Percentiles rank a stretch among this genome's conserved stretches.
Evolutionary conservation across 2,329 filamentous ascomycete genomes (phyloP).

Genomic region (Ceratocystiopsis minuta): DNA sequence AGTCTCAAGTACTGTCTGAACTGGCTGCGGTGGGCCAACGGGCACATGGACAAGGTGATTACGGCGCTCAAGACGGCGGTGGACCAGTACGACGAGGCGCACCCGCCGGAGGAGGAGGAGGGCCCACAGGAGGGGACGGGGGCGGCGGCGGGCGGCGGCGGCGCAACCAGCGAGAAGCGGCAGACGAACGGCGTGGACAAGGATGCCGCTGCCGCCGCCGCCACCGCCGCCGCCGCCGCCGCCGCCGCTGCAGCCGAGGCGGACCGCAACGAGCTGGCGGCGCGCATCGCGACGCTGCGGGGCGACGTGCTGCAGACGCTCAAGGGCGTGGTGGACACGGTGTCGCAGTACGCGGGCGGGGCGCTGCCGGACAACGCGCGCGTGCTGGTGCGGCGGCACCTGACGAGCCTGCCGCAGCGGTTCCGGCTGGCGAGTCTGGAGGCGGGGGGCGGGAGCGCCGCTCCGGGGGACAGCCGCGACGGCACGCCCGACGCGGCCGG

Average conservation of each 20-base stretch:
- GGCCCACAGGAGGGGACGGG: too few species aligned
- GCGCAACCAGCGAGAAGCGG: slow-evolving; percentile 3
- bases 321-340: slow-evolving; percentile 63
- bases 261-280: slow-evolving; percentile 31
- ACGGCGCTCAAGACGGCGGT: slow-evolving; percentile 55
- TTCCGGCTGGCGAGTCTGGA: slow-evolving; percentile 47
- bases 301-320: slow-evolving; percentile 60
- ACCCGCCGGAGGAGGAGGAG: slow-evolving; percentile 1
- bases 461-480: background rate
- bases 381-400: slow-evolving; percentile 62
- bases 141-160: slow-evolving; percentile 1
- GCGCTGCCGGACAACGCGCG: slow-evolving; percentile 79
- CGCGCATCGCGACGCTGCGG: slow-evolving; percentile 49
- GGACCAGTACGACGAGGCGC: slow-evolving; percentile 57
- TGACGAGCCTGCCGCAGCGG: slow-evolving; percentile 68
- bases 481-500: too few species aligned
- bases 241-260: slow-evolving; percentile 4
- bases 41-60: slow-evolving; percentile 60
- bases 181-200: background rate
- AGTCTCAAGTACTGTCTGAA: slow-evolving; percentile 71
- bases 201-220: background rate
- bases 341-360: slow-evolving; percentile 81
- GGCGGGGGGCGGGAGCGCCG: slow-evolving; percentile 4
- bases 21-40: slow-evolving; percentile 67
- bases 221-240: slow-evolving; percentile 7